phyloP scores from a whole-genome alignment of 495 filamentous ascomycete genomes.

The Talaromyces adpressus region DNA sequence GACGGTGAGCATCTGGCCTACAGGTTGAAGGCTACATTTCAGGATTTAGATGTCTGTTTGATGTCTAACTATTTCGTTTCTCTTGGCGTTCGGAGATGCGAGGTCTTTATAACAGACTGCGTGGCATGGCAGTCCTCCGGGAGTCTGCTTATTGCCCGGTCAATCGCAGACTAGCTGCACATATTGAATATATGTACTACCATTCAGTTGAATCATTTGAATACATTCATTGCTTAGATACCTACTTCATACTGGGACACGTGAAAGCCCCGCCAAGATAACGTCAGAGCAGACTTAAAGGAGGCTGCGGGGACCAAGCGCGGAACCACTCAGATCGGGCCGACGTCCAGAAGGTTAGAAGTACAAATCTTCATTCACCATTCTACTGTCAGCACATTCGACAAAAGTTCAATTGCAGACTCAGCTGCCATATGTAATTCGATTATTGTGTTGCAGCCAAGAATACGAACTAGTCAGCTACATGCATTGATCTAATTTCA shows the following conservation, averaged over 20 bases:
- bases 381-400: background rate
- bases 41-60: background rate
- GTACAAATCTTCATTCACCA: background rate
- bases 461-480: background rate
- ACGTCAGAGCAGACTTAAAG: slow-evolving; percentile 22
- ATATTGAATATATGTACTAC: background rate
- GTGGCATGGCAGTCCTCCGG: background rate
- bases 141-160: background rate
- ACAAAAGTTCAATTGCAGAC: background rate
- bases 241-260: background rate
- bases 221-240: background rate
- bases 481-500: background rate
- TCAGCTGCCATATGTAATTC: background rate
- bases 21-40: background rate
- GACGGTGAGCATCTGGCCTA: background rate
- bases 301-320: background rate
- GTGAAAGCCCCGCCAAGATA: slow-evolving; percentile 10
- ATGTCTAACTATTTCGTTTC: background rate
- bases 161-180: background rate
- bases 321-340: background rate
- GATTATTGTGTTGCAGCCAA: background rate
- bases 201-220: background rate
- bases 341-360: background rate
- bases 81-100: background rate
- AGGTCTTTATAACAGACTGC: background rate